phyloP scores from a whole-genome alignment of 345 rosid genomes.

The Hibiscus tridactylites region DNA sequence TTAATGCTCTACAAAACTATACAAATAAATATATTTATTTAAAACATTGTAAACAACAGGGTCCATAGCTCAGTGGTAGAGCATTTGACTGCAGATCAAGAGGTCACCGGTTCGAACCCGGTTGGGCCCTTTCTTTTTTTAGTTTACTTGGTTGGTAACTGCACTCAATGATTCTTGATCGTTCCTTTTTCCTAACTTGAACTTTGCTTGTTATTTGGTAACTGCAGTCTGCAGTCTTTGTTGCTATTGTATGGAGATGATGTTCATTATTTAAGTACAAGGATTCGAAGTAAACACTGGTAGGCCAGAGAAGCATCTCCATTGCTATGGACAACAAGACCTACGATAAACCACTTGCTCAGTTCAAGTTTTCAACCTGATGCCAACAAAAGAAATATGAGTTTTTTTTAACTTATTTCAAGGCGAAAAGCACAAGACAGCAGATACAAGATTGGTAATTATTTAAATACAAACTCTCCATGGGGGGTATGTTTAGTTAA shows the following conservation, averaged over 20 bases:
- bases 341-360: not conserved
- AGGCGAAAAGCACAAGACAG: constrained; percentile 13
- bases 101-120: constrained; percentile 47
- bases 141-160: too few species aligned
- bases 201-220: too few species aligned
- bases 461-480: constrained; percentile 15
- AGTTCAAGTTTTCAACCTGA: not conserved
- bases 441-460: not conserved
- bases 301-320: not conserved
- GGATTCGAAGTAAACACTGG: not conserved
- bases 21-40: too few species aligned
- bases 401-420: constrained; percentile 2
- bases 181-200: not conserved
- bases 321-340: not conserved
- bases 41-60: too few species aligned
- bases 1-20: too few species aligned
- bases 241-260: not conserved
- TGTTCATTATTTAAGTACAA: not conserved
- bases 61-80: constrained; percentile 90
- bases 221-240: too few species aligned
- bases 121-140: too few species aligned
- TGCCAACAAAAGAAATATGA: not conserved
- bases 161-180: not conserved
- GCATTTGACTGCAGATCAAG: constrained; percentile 81
- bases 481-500: constrained; percentile 1